phyloP scores from a whole-genome alignment of 2,329 filamentous ascomycete species.

The Pseudogymnoascus sp. region DNA sequence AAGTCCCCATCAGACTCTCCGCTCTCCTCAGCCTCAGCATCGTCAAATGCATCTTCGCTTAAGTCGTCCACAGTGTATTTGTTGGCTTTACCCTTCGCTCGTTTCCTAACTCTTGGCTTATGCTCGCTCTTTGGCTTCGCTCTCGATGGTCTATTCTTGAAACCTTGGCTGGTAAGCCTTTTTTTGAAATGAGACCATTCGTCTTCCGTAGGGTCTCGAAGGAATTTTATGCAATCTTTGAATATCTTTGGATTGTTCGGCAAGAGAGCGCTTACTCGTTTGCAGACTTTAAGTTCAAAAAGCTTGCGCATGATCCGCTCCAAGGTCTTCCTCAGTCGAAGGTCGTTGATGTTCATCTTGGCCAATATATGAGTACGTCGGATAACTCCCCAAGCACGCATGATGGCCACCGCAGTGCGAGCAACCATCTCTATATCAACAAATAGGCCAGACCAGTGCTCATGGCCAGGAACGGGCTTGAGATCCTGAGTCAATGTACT shows the following conservation, averaged over 20 bases:
- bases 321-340: slow-evolving; percentile 50
- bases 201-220: slow-evolving; percentile 45
- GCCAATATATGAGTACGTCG: slow-evolving; percentile 49
- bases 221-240: slow-evolving; percentile 54
- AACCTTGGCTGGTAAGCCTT: slow-evolving; percentile 27
- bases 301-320: slow-evolving; percentile 52
- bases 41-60: not conserved
- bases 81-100: not conserved
- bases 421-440: slow-evolving; percentile 51
- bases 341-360: slow-evolving; percentile 49
- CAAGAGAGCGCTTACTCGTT: slow-evolving; percentile 49
- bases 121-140: slow-evolving; percentile 19
- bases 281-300: slow-evolving; percentile 45
- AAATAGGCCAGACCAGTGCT: slow-evolving; percentile 48
- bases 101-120: slow-evolving; percentile 5
- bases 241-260: slow-evolving; percentile 40
- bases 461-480: slow-evolving; percentile 47
- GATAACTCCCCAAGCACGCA: slow-evolving; percentile 51
- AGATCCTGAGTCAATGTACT: slow-evolving; percentile 36
- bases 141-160: slow-evolving; percentile 25
- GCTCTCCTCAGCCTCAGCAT: not conserved
- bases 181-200: slow-evolving; percentile 50
- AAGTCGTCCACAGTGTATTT: not conserved
- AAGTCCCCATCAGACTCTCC: slow-evolving; percentile 1
- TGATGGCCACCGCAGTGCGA: slow-evolving; percentile 47